These are phyloP conservation scores for Artemisia tridentata DNA, from an alignment of 129 eudicot genomes.

Conservation along the genomic window DNA sequence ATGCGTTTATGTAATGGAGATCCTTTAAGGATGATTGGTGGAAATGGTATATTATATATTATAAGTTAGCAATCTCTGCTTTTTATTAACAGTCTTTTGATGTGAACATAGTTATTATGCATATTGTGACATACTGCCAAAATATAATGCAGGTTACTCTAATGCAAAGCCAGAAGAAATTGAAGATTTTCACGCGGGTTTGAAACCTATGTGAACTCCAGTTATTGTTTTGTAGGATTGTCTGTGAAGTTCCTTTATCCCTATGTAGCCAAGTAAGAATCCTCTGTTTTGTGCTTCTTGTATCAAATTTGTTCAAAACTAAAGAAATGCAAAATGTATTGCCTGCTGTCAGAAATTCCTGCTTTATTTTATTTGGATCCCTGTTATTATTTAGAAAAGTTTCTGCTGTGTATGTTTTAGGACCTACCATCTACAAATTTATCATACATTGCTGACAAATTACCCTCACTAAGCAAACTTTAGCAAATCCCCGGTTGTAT, in stretches of 20 bases:
- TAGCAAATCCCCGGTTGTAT: too few species aligned
- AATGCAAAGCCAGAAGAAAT: slow-evolving; percentile 42
- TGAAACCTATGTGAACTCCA: slow-evolving; percentile 19
- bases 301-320: background rate
- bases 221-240: slow-evolving; percentile 11
- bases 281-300: background rate
- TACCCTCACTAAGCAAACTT: too few species aligned
- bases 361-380: too few species aligned
- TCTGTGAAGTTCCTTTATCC: slow-evolving; percentile 2
- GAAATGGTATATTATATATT: slow-evolving; percentile 35
- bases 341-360: too few species aligned
- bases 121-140: slow-evolving; percentile 10
- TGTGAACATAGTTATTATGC: background rate
- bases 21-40: slow-evolving; percentile 30
- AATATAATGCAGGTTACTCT: slow-evolving; percentile 39
- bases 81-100: background rate
- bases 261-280: slow-evolving; percentile 19
- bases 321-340: too few species aligned
- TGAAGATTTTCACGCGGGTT: slow-evolving; percentile 40
- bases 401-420: too few species aligned
- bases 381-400: too few species aligned
- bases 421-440: too few species aligned
- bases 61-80: slow-evolving; percentile 1
- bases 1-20: slow-evolving; percentile 33
- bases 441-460: too few species aligned